Evolutionary conservation across 2,329 filamentous ascomycete species (phyloP), one percentile per base, ranked within the genome.

Genomic region (Ceratocystis variospora): DNA sequence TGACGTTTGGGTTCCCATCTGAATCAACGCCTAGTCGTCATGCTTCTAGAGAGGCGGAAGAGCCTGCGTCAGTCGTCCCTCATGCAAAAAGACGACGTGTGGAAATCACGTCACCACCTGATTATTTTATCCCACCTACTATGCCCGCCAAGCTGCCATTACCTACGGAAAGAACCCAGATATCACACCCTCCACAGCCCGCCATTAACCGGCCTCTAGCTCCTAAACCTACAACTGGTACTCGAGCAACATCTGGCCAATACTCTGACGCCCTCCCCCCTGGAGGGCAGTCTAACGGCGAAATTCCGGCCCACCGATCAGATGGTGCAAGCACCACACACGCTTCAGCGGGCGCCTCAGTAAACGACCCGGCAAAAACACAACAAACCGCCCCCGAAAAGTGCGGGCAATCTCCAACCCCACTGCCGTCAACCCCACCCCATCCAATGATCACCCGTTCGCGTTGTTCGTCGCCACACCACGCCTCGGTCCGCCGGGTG

Each of bases 391-490:
- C 31, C 28, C n/a, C 12, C 10, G 5, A 6, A 15, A 17, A 59
- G 28, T 28, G 8, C 25, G 5, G 5, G 22, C n/a, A 44, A 8
- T 41, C 61, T 33, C 25, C n/a, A 37, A 22, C n/a, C 1, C 33
- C 59, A 12, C 15, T 3, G 10, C n/a, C 31, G 4, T 4, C 41
- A 12, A 63, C 19, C 25, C 22, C 61, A 4, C 61, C 61, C 17
- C 61, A 63, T 28, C 61, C 61, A n/a, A 63, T 63, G 61, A 45
- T 63, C 44, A 63, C 61, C 8, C 44, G 61, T 5, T 63, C 61
- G 4, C 61, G 61, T 15, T 63, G 61, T 19, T 63, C 61, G 7
- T 63, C 45, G 31, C 61, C 61, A 5, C 41, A 63, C n/a, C 61
- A 63, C 44, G 17, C 31, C 28, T 33, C 25, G 4, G 17, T 45